These are phyloP conservation scores for Blumeria hordei DNA, from an alignment of 2,329 filamentous ascomycete genomes.

Conservation along the genomic window DNA sequence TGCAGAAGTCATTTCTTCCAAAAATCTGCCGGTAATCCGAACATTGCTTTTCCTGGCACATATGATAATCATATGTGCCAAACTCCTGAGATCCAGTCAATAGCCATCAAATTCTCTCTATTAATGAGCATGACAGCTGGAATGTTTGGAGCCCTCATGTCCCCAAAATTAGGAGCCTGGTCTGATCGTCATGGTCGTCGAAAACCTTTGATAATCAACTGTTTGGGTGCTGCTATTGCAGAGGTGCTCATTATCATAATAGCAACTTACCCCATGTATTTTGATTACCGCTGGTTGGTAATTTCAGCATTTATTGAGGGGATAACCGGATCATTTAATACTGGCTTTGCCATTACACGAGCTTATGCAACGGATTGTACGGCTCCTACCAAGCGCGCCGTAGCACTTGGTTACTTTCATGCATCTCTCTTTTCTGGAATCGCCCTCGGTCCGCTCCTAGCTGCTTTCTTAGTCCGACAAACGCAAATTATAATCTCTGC, in stretches of 20 bases:
- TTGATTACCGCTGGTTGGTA: slow-evolving; percentile 60
- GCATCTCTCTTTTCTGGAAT: slow-evolving; percentile 76
- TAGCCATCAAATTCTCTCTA: slow-evolving; percentile 56
- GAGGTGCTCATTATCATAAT: slow-evolving; percentile 62
- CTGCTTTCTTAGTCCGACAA: slow-evolving; percentile 54
- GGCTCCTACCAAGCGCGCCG: slow-evolving; percentile 50
- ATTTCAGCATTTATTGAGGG: slow-evolving; percentile 61
- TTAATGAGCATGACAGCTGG: slow-evolving; percentile 53
- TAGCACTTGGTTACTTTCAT: slow-evolving; percentile 75
- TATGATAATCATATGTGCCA: slow-evolving; percentile 61
- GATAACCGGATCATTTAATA: slow-evolving; percentile 68
- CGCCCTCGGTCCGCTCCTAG: slow-evolving; percentile 60
- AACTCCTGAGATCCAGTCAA: slow-evolving; percentile 52
- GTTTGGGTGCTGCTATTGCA: slow-evolving; percentile 45
- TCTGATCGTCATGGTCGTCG: slow-evolving; percentile 75
- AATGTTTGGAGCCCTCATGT: slow-evolving; percentile 52
- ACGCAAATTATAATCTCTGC: slow-evolving; percentile 55
- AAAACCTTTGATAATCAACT: slow-evolving; percentile 46
- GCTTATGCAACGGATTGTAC: slow-evolving; percentile 85
- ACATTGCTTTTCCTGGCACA: slow-evolving; percentile 37
- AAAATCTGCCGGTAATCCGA: slow-evolving; percentile 30
- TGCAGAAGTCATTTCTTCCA: slow-evolving; percentile 67
- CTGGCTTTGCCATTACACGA: slow-evolving; percentile 50
- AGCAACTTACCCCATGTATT: slow-evolving; percentile 44
- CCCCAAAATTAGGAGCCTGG: slow-evolving; percentile 60